Evolutionary conservation across 345 rosid species (phyloP).

Genomic region (Moricandia moricandioides): DNA sequence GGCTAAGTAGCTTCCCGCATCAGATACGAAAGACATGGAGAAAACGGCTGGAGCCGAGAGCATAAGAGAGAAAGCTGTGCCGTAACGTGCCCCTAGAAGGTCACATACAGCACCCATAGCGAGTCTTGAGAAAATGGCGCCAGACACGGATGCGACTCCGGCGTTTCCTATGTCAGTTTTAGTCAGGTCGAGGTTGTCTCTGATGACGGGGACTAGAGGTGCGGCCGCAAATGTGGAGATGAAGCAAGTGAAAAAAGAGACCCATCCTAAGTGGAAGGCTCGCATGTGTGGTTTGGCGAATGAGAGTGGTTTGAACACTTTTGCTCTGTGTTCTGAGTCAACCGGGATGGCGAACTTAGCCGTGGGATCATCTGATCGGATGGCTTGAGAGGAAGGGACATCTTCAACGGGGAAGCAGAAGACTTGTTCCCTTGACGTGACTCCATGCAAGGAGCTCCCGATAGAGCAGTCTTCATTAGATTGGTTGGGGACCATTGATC

Average conservation of each 20-base stretch:
- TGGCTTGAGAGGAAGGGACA: conserved; percentile 23
- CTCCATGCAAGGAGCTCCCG: conserved; percentile 70
- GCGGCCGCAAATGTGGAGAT: conserved; percentile 90
- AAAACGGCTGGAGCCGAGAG: conserved; percentile 78
- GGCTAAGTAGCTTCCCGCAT: conserved; percentile 58
- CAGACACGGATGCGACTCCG: conserved; percentile 87
- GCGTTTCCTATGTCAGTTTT: conserved; percentile 75
- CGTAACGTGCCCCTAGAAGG: conserved; percentile 66
- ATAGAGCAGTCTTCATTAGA: conserved; percentile 33
- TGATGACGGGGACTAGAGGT: conserved; percentile 75
- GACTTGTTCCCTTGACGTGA: conserved; percentile 55
- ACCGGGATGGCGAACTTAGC: conserved; percentile 67
- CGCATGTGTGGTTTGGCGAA: conserved; percentile 81
- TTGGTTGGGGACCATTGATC: conserved; percentile 35
- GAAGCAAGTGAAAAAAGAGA: conserved; percentile 86
- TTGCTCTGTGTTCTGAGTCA: conserved; percentile 83
- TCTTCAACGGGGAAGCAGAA: conserved; percentile 49
- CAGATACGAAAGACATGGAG: conserved; percentile 69
- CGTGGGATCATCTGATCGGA: no score
- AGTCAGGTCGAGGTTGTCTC: conserved; percentile 69
- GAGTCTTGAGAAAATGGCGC: conserved; percentile 77
- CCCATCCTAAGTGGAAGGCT: conserved; percentile 82
- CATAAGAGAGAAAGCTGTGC: conserved; percentile 72
- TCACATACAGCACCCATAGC: conserved; percentile 85
- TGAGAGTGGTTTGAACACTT: conserved; percentile 58